Conservation (phyloP, 108 stramenopile genomes). For the Cylindrotheca closterium region DNA sequence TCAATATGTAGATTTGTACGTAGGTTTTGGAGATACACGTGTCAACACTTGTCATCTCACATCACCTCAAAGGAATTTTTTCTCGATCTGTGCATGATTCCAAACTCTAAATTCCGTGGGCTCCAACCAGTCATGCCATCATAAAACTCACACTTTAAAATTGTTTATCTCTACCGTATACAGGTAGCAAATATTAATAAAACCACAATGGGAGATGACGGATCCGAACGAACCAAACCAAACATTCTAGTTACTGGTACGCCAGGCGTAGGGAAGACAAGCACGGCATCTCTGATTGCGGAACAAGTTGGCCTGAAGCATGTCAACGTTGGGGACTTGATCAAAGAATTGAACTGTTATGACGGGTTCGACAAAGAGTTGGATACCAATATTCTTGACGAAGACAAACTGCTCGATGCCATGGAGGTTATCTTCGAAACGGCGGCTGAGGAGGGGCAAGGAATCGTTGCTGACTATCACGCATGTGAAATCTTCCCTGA, state of each 20-base stretch:
- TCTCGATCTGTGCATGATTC: background rate
- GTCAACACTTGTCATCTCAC: too few relatives aligned
- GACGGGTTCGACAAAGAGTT: conserved; percentile 86
- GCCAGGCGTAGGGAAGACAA: conserved; percentile 90
- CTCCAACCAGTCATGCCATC: background rate
- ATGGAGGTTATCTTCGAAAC: conserved; percentile 78
- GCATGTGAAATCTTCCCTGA: conserved; percentile 93
- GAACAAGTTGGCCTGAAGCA: conserved; percentile 62
- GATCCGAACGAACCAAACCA: conserved; percentile 44
- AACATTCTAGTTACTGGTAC: conserved; percentile 94
- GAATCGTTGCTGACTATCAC: conserved; percentile 92
- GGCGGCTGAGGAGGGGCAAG: conserved; percentile 57
- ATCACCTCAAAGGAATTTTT: too few relatives aligned
- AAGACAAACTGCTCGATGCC: conserved; percentile 87
- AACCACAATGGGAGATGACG: conserved; percentile 29
- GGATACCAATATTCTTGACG: conserved; percentile 89
- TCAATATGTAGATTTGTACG: too few relatives aligned
- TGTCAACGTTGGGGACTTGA: conserved; percentile 81
- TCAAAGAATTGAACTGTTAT: conserved; percentile 73
- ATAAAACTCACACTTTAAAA: too few relatives aligned
- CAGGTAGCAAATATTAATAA: too few relatives aligned
- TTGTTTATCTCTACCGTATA: too few relatives aligned
- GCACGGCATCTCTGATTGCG: conserved; percentile 65
- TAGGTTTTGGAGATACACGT: too few relatives aligned
- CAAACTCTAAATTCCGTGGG: background rate